Base-by-base conservation (phyloP, 2,329 filamentous ascomycete species). In the Magnaporthiopsis poae region DNA sequence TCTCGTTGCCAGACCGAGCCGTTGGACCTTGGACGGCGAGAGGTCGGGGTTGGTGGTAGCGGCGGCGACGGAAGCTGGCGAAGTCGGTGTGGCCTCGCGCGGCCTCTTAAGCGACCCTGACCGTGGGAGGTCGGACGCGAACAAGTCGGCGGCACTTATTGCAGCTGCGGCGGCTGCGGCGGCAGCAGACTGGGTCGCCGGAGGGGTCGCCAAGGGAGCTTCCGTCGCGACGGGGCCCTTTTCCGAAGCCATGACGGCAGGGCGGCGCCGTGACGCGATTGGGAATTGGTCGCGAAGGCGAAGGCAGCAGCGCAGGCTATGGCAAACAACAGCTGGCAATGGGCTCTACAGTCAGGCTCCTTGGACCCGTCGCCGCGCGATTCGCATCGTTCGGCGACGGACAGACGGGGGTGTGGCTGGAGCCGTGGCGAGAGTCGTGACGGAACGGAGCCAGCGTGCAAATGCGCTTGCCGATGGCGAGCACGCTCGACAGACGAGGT, bases 1-100 rank as follows among this genome's bases (percentile, higher is more conserved):
- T 68, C 78, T 69, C 71, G 70, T 81, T 70, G 73, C 73, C 65
- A 70, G 70, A 62, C 79, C 80, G 29, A 85, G 76, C 35, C 83
- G 81, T 66, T 83, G 82, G 63, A 82, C 77, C 73, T 86, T 86
- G 65, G 81, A 78, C 5, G 84, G 84, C 33, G 84, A 85, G 25
- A 79, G 75, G 65, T 82, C 77, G 65, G 76, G 72, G 70, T 76
- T 71, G 66, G 72, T 65, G 69, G 71, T 67, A 65, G 74, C 70
- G 64, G 72, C 66, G 64, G 72, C 66, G 18, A 70, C 67, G 12
- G 74, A 69, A 29, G 75, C 71, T 59, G 78, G 75, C 66, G 78
- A 77, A 33, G 77, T 73, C 33, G 81, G 80, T 12, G 81, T 81
- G 18, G 77, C 75, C 71, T 82, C 82, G 68, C 81, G 81, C 68